Percentiles rank a stretch among this genome's conserved stretches.
These are phyloP conservation scores for Lasiodiplodia theobromae DNA, from an alignment of 2,329 filamentous ascomycete genomes.

Conservation along the genomic window DNA sequence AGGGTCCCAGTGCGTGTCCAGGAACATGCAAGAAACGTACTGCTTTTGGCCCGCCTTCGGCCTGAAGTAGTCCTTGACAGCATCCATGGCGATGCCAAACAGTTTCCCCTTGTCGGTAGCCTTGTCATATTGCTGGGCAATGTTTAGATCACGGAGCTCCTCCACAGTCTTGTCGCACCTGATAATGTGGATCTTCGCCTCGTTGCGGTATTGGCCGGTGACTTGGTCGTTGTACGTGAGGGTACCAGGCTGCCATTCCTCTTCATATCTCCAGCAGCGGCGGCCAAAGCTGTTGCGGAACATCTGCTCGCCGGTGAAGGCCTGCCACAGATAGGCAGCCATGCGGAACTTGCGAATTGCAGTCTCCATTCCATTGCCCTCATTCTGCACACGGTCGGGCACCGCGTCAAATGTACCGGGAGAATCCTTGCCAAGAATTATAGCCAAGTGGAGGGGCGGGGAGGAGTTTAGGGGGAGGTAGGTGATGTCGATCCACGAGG, in stretches of 20 bases:
- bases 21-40: slow-evolving; percentile 84
- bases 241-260: slow-evolving; percentile 90
- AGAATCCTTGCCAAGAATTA: slow-evolving; percentile 88
- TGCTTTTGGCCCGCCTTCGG: slow-evolving; percentile 78
- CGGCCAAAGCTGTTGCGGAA: slow-evolving; percentile 85
- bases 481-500: slow-evolving; percentile 81
- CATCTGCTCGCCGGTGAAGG: slow-evolving; percentile 97
- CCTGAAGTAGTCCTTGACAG: slow-evolving; percentile 79
- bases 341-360: slow-evolving; percentile 92
- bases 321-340: slow-evolving; percentile 96
- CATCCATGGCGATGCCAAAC: slow-evolving; percentile 77
- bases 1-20: slow-evolving; percentile 90
- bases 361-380: slow-evolving; percentile 81
- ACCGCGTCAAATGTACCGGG: slow-evolving; percentile 83
- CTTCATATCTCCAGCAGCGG: slow-evolving; percentile 87
- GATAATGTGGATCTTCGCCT: slow-evolving; percentile 89
- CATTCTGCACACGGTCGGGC: slow-evolving; percentile 75
- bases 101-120: slow-evolving; percentile 76
- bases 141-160: slow-evolving; percentile 79
- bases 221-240: slow-evolving; percentile 77
- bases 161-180: slow-evolving; percentile 82
- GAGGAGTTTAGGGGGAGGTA: slow-evolving; percentile 80
- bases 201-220: slow-evolving; percentile 79
- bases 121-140: slow-evolving; percentile 77
- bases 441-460: slow-evolving; percentile 87